Percentiles rank a stretch among this genome's conserved stretches.
phyloP scores from a whole-genome alignment of 371 early-diverging fungal genomes.

The Mortierella sp. region DNA sequence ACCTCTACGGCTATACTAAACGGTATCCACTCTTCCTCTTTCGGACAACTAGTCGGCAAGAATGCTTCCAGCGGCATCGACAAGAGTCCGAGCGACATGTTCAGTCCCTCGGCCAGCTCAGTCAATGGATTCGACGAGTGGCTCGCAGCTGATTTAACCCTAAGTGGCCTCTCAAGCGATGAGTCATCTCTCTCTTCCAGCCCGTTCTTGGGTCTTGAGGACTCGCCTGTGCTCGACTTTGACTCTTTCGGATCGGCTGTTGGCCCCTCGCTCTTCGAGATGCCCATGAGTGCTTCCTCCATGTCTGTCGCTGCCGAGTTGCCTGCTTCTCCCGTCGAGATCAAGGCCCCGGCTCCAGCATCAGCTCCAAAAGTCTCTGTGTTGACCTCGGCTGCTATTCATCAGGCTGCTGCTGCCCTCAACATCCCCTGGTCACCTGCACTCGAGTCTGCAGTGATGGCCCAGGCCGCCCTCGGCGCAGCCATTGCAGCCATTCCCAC shows the following conservation, averaged over 20 bases:
- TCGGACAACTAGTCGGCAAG: slow-evolving; percentile 24
- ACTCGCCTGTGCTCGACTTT: slow-evolving; percentile 50
- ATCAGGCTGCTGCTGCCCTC: slow-evolving; percentile 50
- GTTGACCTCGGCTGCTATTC: slow-evolving; percentile 42
- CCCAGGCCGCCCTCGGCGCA: slow-evolving; percentile 38
- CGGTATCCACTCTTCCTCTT: no score
- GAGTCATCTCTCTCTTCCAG: slow-evolving; percentile 48
- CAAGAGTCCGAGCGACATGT: slow-evolving; percentile 15
- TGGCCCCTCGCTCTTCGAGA: slow-evolving; percentile 42
- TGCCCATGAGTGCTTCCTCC: slow-evolving; percentile 20
- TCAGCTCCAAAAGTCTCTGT: slow-evolving; percentile 3
- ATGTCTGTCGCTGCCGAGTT: not conserved
- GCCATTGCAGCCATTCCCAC: slow-evolving; percentile 30
- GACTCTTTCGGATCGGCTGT: slow-evolving; percentile 37
- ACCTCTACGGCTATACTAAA: not conserved
- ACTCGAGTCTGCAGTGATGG: slow-evolving; percentile 45
- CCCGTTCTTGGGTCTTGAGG: slow-evolving; percentile 48
- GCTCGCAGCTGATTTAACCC: slow-evolving; percentile 43
- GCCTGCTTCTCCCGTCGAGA: slow-evolving; percentile 1
- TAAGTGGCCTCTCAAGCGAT: slow-evolving; percentile 39
- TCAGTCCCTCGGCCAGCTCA: slow-evolving; percentile 18
- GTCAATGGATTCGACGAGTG: slow-evolving; percentile 52
- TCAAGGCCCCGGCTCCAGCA: not conserved
- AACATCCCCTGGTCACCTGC: slow-evolving; percentile 50
- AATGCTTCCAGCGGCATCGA: slow-evolving; percentile 10